A percentile compares a stretch with the other conserved stretches of the same genome.
Evolutionary conservation across 202 grass and related monocot genomes (phyloP).

Genomic region (Setaria italica): DNA sequence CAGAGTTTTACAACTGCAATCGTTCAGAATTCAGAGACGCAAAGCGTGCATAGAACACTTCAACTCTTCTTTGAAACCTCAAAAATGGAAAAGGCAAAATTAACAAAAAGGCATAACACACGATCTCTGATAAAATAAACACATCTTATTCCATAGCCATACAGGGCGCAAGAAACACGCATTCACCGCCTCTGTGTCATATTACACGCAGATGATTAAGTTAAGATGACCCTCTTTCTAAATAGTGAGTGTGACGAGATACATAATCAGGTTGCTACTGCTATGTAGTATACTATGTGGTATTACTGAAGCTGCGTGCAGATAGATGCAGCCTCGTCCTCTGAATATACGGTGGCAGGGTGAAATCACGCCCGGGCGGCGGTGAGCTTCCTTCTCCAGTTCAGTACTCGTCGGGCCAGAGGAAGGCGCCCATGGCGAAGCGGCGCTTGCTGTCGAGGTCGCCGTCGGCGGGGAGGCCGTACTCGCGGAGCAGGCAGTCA

Average conservation of each 20-base stretch:
- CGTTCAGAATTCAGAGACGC: background rate
- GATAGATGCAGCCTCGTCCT: background rate
- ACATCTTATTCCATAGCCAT: constrained; percentile 1
- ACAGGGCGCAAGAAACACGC: background rate
- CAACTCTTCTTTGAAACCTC: background rate
- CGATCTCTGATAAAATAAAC: background rate
- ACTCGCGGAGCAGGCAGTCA: constrained; percentile 72
- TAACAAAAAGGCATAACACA: background rate
- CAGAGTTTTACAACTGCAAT: background rate
- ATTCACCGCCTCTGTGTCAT: constrained; percentile 7
- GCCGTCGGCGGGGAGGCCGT: constrained; percentile 63
- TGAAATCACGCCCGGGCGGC: constrained; percentile 8
- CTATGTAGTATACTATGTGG: background rate
- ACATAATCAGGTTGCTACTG: background rate
- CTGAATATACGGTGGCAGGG: background rate
- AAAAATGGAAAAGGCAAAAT: background rate
- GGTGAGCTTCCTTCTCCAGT: background rate
- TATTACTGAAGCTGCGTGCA: background rate
- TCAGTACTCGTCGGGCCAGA: constrained; percentile 63
- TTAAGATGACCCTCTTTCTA: background rate
- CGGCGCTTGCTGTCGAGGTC: constrained; percentile 57
- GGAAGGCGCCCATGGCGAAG: constrained; percentile 85
- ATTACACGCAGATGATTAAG: background rate
- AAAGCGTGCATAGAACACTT: background rate
- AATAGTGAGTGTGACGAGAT: background rate